Percentiles rank a stretch among this genome's conserved stretches.
phyloP scores from a whole-genome alignment of 306 rosid species.

The Corylus heterophylla region DNA sequence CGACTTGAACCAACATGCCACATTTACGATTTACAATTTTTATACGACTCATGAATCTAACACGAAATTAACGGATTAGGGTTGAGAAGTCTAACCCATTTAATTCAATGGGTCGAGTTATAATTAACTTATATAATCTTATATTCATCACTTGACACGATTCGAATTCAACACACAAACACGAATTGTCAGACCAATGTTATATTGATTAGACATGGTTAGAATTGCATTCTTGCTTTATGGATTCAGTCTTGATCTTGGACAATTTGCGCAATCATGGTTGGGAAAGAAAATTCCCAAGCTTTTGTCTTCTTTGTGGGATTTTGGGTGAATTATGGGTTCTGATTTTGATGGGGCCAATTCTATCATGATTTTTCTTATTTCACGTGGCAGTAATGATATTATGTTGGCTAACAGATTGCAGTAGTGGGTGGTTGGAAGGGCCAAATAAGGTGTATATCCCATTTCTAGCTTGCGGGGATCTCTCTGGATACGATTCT shows the following conservation, averaged over 20 bases:
- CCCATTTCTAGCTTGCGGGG: slow-evolving; percentile 92
- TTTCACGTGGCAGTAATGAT: background rate
- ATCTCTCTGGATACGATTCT: slow-evolving; percentile 82
- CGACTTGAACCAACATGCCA: too few relatives aligned
- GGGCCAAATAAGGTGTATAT: slow-evolving; percentile 94
- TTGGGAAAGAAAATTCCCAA: background rate
- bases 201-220: background rate
- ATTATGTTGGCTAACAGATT: slow-evolving; percentile 55
- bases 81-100: too few relatives aligned
- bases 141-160: too few relatives aligned
- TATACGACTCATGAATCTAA: too few relatives aligned
- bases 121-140: too few relatives aligned
- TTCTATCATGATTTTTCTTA: background rate
- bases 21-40: too few relatives aligned
- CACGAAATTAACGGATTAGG: too few relatives aligned
- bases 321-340: background rate
- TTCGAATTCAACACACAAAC: too few relatives aligned
- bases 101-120: too few relatives aligned
- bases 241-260: background rate
- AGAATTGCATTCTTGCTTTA: slow-evolving; percentile 5
- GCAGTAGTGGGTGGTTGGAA: slow-evolving; percentile 96
- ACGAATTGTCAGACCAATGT: background rate
- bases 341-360: slow-evolving; percentile 1
- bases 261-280: background rate
- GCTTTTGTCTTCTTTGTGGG: background rate